Conservation (phyloP, 352 stramenopile species). For the Pythium insidiosum region DNA sequence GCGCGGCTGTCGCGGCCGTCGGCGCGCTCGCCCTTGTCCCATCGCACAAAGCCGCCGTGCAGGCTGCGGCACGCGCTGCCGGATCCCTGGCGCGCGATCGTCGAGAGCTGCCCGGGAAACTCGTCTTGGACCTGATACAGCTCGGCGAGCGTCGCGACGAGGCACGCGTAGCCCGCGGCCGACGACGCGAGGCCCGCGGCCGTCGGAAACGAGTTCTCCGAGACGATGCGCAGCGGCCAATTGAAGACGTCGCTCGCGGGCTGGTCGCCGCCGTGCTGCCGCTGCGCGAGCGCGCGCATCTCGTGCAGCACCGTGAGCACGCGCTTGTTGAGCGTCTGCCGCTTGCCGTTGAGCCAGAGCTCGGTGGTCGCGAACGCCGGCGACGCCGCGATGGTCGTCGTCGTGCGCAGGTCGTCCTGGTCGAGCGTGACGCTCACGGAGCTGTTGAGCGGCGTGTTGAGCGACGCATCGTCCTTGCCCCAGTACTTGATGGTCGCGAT, state of each 20-base stretch:
- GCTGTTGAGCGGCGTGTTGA: constrained; percentile 97
- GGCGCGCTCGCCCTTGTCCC: constrained; percentile 80
- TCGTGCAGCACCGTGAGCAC: constrained; percentile 66
- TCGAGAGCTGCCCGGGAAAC: constrained; percentile 86
- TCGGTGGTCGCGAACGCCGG: constrained; percentile 74
- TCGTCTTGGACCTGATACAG: constrained; percentile 85
- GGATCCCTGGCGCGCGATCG: constrained; percentile 92
- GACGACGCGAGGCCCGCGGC: constrained; percentile 96
- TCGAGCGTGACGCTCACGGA: constrained; percentile 96
- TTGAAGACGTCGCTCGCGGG: background rate
- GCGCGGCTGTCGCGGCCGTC: constrained; percentile 73
- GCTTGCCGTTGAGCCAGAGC: constrained; percentile 95
- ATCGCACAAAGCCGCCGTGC: constrained; percentile 96
- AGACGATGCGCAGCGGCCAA: constrained; percentile 89
- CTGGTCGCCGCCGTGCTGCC: constrained; percentile 11
- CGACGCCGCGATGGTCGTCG: constrained; percentile 87
- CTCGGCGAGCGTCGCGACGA: constrained; percentile 87
- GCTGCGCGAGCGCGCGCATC: constrained; percentile 40
- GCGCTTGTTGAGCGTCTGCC: constrained; percentile 77
- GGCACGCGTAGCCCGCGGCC: constrained; percentile 94
- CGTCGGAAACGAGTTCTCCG: constrained; percentile 98
- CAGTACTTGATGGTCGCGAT: constrained; percentile 99
- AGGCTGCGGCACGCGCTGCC: constrained; percentile 94
- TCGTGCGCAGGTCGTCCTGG: constrained; percentile 91
- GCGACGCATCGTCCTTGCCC: constrained; percentile 89